A percentile compares a stretch with the other conserved stretches of the same genome.
These are phyloP conservation scores for Fusarium piperis DNA, from an alignment of 2,329 filamentous ascomycete genomes.

Conservation along the genomic window DNA sequence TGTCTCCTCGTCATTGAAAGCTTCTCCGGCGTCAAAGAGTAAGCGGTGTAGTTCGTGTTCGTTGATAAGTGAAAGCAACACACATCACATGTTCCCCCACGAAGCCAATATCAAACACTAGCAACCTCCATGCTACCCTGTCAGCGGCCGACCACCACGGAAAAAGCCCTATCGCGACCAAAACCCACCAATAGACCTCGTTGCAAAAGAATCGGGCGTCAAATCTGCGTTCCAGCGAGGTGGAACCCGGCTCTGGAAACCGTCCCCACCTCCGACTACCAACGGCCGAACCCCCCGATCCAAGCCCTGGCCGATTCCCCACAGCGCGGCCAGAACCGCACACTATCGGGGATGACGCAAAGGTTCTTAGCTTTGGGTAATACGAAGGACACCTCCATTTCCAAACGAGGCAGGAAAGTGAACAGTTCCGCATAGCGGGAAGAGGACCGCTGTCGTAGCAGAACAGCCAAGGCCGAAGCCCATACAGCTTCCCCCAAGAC, in stretches of 20 bases:
- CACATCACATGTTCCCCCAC: constrained; percentile 3
- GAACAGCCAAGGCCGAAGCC: not conserved
- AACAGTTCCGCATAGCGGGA: constrained; percentile 27
- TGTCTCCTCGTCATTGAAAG: not conserved
- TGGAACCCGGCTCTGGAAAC: not conserved
- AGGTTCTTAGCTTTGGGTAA: not conserved
- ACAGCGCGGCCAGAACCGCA: constrained; percentile 35
- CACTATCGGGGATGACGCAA: constrained; percentile 36
- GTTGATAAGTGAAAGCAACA: constrained; percentile 6
- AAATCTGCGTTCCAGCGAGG: constrained; percentile 6
- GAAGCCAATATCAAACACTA: not conserved
- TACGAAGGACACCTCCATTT: constrained; percentile 1
- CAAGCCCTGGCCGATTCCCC: constrained; percentile 23
- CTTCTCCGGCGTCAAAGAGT: not conserved
- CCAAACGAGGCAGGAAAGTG: not conserved
- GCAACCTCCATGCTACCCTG: not conserved
- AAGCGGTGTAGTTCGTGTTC: not conserved
- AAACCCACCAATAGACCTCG: not conserved
- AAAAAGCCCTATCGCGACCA: constrained; percentile 13
- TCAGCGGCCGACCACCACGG: constrained; percentile 31
- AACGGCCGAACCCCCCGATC: constrained; percentile 9
- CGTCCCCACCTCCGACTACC: constrained; percentile 31
- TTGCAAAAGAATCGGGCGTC: constrained; percentile 18
- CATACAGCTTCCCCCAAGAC: not conserved
- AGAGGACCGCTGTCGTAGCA: constrained; percentile 1